Conservation (phyloP, 1,139 yeast genomes). For the Scheffersomyces insectosa region DNA sequence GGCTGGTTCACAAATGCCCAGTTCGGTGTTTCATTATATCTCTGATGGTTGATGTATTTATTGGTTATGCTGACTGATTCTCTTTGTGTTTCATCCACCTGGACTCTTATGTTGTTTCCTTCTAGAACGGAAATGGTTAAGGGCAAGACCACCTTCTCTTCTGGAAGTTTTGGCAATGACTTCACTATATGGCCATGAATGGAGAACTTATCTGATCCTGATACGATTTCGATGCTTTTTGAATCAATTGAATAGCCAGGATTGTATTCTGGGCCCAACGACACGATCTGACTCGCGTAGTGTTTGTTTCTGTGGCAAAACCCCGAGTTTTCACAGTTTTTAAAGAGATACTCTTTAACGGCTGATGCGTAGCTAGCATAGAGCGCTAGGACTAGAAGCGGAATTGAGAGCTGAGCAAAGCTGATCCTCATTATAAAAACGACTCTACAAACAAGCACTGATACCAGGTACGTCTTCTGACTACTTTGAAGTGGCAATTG, state of each 20-base stretch:
- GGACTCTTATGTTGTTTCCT: constrained; percentile 57
- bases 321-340: constrained; percentile 79
- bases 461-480: too few species aligned
- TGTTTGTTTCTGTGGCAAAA: constrained; percentile 82
- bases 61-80: constrained; percentile 8
- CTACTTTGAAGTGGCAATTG: too few species aligned
- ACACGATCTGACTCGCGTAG: constrained; percentile 54
- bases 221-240: constrained; percentile 30
- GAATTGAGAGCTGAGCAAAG: too few species aligned
- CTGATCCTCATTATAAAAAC: too few species aligned
- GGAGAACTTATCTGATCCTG: constrained; percentile 16
- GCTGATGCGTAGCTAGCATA: constrained; percentile 22
- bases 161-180: constrained; percentile 22
- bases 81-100: constrained; percentile 61
- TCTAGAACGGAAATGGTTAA: constrained; percentile 57
- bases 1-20: constrained; percentile 53
- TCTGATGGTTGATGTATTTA: constrained; percentile 28
- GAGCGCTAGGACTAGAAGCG: constrained; percentile 6
- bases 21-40: constrained; percentile 61
- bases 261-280: constrained; percentile 23
- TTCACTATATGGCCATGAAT: constrained; percentile 52
- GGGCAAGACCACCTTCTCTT: constrained; percentile 42
- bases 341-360: constrained; percentile 72
- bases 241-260: constrained; percentile 59
- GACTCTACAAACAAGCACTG: too few species aligned